These are phyloP conservation scores for Fusarium sp. DNA, from an alignment of 2,329 filamentous ascomycete genomes.

Conservation along the genomic window DNA sequence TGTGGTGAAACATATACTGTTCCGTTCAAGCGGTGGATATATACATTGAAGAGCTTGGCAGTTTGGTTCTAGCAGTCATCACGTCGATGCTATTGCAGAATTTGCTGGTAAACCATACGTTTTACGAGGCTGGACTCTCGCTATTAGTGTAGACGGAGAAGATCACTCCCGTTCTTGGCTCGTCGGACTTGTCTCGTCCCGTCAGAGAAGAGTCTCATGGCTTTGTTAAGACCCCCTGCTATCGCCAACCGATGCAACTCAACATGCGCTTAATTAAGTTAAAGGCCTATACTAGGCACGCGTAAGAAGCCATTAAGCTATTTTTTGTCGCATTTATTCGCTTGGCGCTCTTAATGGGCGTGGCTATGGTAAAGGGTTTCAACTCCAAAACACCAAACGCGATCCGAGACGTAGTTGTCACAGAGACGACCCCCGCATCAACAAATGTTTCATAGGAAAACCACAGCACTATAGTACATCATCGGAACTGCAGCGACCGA, in stretches of 20 bases:
- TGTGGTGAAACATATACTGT: constrained; percentile 24
- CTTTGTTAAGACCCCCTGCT: constrained; percentile 4
- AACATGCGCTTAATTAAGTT: constrained; percentile 18
- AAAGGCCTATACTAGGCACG: constrained; percentile 26
- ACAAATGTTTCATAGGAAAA: constrained; percentile 26
- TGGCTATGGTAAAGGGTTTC: constrained; percentile 18
- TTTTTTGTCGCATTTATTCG: constrained; percentile 16
- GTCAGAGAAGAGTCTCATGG: constrained; percentile 35
- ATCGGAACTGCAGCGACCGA: constrained; percentile 37
- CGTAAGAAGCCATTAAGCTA: constrained; percentile 9
- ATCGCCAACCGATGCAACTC: constrained; percentile 16
- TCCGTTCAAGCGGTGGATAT: constrained; percentile 19
- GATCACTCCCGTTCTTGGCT: constrained; percentile 33
- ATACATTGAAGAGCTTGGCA: constrained; percentile 17
- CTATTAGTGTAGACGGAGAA: constrained; percentile 17
- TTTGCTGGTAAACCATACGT: background rate
- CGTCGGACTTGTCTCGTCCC: constrained; percentile 23
- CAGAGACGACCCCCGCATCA: constrained; percentile 40
- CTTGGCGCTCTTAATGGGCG: constrained; percentile 17
- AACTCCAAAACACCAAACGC: constrained; percentile 43
- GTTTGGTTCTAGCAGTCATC: background rate
- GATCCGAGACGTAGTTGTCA: constrained; percentile 51
- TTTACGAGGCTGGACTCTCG: background rate
- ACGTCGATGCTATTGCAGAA: background rate
- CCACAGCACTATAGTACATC: constrained; percentile 17